phyloP scores from a whole-genome alignment of 495 filamentous ascomycete species.

The Podospora sp. region DNA sequence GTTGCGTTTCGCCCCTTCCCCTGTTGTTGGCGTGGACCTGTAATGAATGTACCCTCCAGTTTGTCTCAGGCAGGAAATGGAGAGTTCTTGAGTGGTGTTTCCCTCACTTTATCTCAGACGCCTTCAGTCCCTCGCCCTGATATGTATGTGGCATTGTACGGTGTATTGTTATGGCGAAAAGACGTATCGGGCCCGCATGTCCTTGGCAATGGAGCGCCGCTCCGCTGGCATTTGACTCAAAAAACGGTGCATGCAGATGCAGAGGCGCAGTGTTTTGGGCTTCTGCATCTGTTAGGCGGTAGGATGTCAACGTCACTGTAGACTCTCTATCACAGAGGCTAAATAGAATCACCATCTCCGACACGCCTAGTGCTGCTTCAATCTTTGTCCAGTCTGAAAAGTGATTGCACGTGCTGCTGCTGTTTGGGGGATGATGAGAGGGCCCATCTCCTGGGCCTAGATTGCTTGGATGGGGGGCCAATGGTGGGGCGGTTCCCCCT shows the following conservation, averaged over 20 bases:
- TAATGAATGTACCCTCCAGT: neutral
- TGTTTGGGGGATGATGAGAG: no score
- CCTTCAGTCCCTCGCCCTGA: neutral
- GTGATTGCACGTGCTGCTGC: no score
- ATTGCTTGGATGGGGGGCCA: neutral
- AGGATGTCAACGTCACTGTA: no score
- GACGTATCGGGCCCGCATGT: neutral
- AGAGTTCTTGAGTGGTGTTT: constrained; percentile 8
- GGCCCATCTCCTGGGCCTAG: neutral
- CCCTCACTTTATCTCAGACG: neutral
- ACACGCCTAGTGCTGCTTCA: no score
- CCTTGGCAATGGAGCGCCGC: neutral
- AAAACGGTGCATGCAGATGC: no score
- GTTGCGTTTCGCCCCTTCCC: neutral
- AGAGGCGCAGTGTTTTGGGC: no score
- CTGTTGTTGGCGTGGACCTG: constrained; percentile 1
- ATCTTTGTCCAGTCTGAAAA: no score
- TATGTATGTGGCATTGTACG: neutral
- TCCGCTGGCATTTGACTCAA: neutral
- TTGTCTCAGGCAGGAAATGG: constrained; percentile 9
- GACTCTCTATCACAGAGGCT: no score
- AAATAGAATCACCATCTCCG: no score
- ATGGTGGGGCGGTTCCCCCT: neutral
- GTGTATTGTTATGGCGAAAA: neutral
- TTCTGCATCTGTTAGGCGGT: no score